phyloP scores from a whole-genome alignment of 371 early-diverging fungal species.

The Mucor irregularis region DNA sequence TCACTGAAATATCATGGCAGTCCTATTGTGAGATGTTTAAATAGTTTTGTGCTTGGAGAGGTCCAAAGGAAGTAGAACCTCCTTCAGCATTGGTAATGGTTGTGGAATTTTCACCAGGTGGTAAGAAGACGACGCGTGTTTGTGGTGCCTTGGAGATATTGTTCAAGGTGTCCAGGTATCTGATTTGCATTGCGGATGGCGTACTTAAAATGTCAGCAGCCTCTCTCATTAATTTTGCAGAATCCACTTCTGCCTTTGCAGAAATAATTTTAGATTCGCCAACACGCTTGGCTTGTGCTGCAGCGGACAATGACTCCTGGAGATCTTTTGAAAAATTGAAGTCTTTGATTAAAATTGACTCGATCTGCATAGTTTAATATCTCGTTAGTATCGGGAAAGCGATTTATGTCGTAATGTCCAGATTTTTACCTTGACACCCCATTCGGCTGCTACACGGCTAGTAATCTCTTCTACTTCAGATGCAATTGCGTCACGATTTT shows the following conservation, averaged over 20 bases:
- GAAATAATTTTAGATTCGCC: slow-evolving; percentile 90
- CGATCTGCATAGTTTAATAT: slow-evolving; percentile 46
- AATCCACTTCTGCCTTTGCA: slow-evolving; percentile 89
- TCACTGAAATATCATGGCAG: neutral
- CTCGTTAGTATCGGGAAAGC: neutral
- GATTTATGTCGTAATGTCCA: neutral
- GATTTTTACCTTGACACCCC: slow-evolving; percentile 68
- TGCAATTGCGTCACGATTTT: slow-evolving; percentile 87
- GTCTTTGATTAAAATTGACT: slow-evolving; percentile 87
- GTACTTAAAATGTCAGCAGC: slow-evolving; percentile 76
- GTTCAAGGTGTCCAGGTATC: slow-evolving; percentile 82
- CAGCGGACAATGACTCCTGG: slow-evolving; percentile 81
- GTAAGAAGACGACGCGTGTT: slow-evolving; percentile 11
- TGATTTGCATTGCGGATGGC: slow-evolving; percentile 84
- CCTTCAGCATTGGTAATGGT: neutral
- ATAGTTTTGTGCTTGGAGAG: slow-evolving; percentile 13
- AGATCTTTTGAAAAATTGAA: slow-evolving; percentile 71
- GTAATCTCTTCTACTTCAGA: slow-evolving; percentile 79
- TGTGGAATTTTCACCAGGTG: neutral
- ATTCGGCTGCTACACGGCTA: slow-evolving; percentile 45
- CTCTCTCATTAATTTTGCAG: slow-evolving; percentile 92
- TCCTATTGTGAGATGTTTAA: neutral
- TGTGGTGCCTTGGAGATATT: slow-evolving; percentile 10
- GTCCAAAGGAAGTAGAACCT: slow-evolving; percentile 8
- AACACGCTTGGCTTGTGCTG: slow-evolving; percentile 85